phyloP scores from a whole-genome alignment of 345 rosid species.

The Adansonia digitata region DNA sequence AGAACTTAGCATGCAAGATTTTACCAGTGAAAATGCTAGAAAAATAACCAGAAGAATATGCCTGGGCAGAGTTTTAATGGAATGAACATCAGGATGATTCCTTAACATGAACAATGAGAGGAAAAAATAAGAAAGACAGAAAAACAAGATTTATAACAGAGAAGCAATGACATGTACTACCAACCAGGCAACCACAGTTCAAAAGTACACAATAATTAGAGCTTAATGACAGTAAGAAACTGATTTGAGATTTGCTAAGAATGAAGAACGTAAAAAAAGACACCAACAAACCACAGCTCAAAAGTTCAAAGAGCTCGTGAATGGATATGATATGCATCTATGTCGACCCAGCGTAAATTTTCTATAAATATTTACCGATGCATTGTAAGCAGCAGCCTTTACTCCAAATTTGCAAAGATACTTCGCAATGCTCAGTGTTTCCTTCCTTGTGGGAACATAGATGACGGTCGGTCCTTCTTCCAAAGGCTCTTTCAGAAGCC shows the following conservation, averaged over 20 bases:
- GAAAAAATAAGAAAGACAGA: not conserved
- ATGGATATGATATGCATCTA: not conserved
- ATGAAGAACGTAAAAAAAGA: not conserved
- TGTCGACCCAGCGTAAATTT: not conserved
- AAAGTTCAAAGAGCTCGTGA: not conserved
- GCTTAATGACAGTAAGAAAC: not conserved
- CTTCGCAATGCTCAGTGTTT: conserved; percentile 61
- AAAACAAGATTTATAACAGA: not conserved
- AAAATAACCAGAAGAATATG: not conserved
- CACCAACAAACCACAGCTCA: not conserved
- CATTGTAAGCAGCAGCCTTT: conserved; percentile 91
- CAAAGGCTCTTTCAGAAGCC: conserved; percentile 38
- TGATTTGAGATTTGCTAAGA: not conserved
- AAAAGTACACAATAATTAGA: not conserved
- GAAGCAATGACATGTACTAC: not conserved
- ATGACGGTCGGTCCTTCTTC: conserved; percentile 71
- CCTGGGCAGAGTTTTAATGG: not conserved
- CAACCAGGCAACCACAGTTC: not conserved
- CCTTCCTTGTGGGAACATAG: conserved; percentile 88
- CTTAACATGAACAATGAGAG: not conserved
- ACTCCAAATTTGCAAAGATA: conserved; percentile 58
- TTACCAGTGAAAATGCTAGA: not conserved
- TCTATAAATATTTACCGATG: conserved; percentile 41
- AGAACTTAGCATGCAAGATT: not conserved
- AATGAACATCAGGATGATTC: not conserved